Conservation (phyloP, 768 basidiomycete genomes). For the Glaciozyma martinii region DNA sequence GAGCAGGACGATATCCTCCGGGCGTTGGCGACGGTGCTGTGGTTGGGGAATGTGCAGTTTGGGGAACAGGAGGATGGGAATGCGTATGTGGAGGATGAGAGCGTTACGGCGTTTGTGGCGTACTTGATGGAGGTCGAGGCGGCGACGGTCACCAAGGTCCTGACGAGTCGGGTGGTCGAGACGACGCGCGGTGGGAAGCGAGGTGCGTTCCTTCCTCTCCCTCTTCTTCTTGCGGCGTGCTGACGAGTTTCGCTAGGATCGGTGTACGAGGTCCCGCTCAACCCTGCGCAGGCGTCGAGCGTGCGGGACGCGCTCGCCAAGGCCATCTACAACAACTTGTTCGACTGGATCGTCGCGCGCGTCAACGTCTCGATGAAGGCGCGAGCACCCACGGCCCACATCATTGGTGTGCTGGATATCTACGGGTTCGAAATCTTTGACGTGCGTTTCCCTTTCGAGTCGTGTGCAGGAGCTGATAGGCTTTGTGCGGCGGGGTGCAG, state of each 20-base stretch:
- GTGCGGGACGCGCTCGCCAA: conserved; percentile 88
- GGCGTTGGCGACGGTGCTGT: conserved; percentile 80
- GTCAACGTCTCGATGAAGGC: conserved; percentile 96
- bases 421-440: conserved; percentile 99
- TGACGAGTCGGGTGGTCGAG: conserved; percentile 79
- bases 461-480: neutral
- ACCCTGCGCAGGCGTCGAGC: conserved; percentile 78
- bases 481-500: conserved; percentile 42
- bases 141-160: conserved; percentile 69
- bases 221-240: neutral
- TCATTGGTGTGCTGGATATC: conserved; percentile 95
- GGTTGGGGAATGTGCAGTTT: conserved; percentile 95
- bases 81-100: conserved; percentile 63
- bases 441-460: conserved; percentile 37
- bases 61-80: conserved; percentile 82
- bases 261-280: conserved; percentile 83
- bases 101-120: conserved; percentile 87
- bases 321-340: conserved; percentile 94
- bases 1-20: conserved; percentile 92
- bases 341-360: conserved; percentile 97
- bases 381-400: conserved; percentile 57
- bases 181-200: conserved; percentile 73
- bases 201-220: conserved; percentile 43
- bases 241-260: conserved; percentile 44
- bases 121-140: conserved; percentile 86